Evolutionary conservation across 2,329 filamentous ascomycete species (phyloP).

Genomic region (Diplocarpon mali): DNA sequence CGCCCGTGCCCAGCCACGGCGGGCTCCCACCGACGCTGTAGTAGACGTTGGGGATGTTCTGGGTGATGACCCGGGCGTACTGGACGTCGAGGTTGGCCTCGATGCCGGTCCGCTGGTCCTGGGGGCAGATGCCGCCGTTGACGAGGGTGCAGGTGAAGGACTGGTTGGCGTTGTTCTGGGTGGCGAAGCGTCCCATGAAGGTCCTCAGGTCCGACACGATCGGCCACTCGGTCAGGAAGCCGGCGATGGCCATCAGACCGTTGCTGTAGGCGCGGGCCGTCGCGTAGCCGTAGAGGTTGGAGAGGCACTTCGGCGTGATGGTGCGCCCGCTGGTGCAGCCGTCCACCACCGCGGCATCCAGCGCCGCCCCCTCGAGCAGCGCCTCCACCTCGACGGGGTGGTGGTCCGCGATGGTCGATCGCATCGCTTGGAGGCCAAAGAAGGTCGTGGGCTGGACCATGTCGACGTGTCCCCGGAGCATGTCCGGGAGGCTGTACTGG

Average conservation of each 20-base stretch:
- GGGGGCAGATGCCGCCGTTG: slow-evolving; percentile 26
- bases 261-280: slow-evolving; percentile 12
- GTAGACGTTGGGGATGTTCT: slow-evolving; percentile 41
- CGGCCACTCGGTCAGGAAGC: slow-evolving; percentile 23
- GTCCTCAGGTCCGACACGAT: slow-evolving; percentile 20
- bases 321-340: too few relatives aligned
- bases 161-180: slow-evolving; percentile 17
- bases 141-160: too few relatives aligned
- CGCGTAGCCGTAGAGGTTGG: slow-evolving; percentile 24
- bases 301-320: slow-evolving; percentile 23
- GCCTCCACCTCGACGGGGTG: too few relatives aligned
- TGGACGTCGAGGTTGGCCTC: slow-evolving; percentile 53
- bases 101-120: slow-evolving; percentile 10
- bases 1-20: slow-evolving; percentile 34
- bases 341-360: too few relatives aligned
- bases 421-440: slow-evolving; percentile 30
- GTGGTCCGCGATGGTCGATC: too few relatives aligned
- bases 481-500: slow-evolving; percentile 33
- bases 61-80: slow-evolving; percentile 42
- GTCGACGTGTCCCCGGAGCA: slow-evolving; percentile 46
- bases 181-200: slow-evolving; percentile 21
- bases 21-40: slow-evolving; percentile 47
- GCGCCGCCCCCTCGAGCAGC: too few relatives aligned
- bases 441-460: slow-evolving; percentile 50
- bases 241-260: slow-evolving; percentile 22